A percentile compares a stretch with the other conserved stretches of the same genome.
phyloP scores from a whole-genome alignment of 306 rosid genomes.

The Quercus berberidifolia region DNA sequence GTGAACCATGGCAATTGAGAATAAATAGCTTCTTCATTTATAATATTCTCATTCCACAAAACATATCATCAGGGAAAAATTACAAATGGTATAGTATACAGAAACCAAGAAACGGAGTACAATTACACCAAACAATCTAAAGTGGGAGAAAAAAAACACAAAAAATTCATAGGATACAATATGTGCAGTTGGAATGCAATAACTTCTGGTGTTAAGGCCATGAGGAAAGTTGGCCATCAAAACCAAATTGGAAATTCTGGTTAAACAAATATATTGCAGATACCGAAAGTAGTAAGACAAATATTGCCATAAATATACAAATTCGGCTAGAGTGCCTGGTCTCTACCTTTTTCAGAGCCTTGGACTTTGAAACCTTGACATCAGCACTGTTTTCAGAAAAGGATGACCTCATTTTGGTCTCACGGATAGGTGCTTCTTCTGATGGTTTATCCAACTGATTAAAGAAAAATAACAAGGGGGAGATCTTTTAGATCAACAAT shows the following conservation, averaged over 20 bases:
- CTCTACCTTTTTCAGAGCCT: not conserved
- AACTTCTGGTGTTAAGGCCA: not conserved
- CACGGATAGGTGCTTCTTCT: constrained; percentile 26
- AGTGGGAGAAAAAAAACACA: not conserved
- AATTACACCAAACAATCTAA: not conserved
- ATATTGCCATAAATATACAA: constrained; percentile 29
- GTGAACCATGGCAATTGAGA: too few species aligned
- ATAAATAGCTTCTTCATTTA: not conserved
- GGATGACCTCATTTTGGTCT: constrained; percentile 25
- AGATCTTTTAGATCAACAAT: constrained; percentile 3
- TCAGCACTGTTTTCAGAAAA: constrained; percentile 21
- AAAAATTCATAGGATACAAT: not conserved
- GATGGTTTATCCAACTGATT: constrained; percentile 54
- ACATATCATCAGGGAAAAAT: not conserved
- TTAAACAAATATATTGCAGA: constrained; percentile 35
- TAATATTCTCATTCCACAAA: not conserved
- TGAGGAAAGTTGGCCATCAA: constrained; percentile 20
- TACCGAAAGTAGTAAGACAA: constrained; percentile 36
- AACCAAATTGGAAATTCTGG: constrained; percentile 29
- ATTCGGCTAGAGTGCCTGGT: constrained; percentile 29
- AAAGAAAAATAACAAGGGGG: constrained; percentile 9
- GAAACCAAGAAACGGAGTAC: not conserved
- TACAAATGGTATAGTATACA: not conserved
- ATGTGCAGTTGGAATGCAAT: not conserved
- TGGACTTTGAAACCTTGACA: constrained; percentile 3